phyloP scores from a whole-genome alignment of 2,329 filamentous ascomycete species.

The Acrocalymma vagum region DNA sequence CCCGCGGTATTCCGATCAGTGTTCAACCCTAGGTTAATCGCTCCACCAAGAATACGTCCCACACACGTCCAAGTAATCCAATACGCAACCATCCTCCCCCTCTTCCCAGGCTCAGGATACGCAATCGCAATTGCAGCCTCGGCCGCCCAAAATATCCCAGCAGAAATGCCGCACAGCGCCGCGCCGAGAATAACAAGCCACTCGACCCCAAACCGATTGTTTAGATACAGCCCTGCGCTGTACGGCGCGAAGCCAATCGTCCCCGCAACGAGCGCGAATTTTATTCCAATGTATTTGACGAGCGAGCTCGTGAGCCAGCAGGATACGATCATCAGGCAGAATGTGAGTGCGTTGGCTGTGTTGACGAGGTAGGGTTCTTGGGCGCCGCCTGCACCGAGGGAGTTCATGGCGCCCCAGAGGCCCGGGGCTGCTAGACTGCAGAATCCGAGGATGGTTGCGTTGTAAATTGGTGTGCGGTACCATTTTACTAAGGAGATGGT shows the following conservation, averaged over 20 bases:
- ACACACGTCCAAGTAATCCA: not conserved
- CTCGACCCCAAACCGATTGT: slow-evolving; percentile 21
- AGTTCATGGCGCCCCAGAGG: slow-evolving; percentile 26
- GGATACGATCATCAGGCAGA: slow-evolving; percentile 19
- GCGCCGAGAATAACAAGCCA: slow-evolving; percentile 23
- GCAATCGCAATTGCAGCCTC: slow-evolving; percentile 20
- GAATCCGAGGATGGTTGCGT: slow-evolving; percentile 73
- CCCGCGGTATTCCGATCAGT: too few species aligned
- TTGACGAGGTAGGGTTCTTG: slow-evolving; percentile 23
- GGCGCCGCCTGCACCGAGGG: slow-evolving; percentile 23
- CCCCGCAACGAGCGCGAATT: slow-evolving; percentile 17
- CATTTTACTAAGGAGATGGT: slow-evolving; percentile 62
- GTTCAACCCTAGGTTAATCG: too few species aligned
- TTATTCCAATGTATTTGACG: slow-evolving; percentile 18
- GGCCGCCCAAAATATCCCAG: slow-evolving; percentile 22
- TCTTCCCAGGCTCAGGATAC: slow-evolving; percentile 15
- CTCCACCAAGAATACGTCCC: too few species aligned
- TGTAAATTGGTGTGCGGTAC: slow-evolving; percentile 76
- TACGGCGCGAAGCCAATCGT: slow-evolving; percentile 22
- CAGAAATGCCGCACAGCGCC: slow-evolving; percentile 18
- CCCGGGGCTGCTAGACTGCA: slow-evolving; percentile 69
- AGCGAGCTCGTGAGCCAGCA: slow-evolving; percentile 18
- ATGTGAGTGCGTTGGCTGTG: slow-evolving; percentile 21
- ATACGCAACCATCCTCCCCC: slow-evolving; percentile 1
- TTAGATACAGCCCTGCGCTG: slow-evolving; percentile 20